Evolutionary conservation across 2,329 filamentous ascomycete species (phyloP), one percentile per base, ranked within the genome.

Genomic region (Colletotrichum sp.): DNA sequence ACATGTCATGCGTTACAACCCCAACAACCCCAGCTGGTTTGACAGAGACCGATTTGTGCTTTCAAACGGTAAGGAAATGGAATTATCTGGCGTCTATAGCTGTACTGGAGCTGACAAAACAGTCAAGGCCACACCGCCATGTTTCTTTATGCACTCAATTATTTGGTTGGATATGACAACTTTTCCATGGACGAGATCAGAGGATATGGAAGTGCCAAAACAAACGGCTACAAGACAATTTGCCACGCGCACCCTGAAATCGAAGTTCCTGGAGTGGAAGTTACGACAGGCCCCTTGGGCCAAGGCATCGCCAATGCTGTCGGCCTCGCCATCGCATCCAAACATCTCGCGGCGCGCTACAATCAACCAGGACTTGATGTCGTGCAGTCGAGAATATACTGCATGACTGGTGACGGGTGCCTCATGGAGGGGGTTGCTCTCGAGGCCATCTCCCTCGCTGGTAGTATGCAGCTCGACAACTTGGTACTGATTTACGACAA

Each of bases 11-110:
- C 85, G 86, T 34, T 93, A 91, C 77, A 86, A 89, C 2, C 90
- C 91, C 29, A 34, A 86, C 8, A 88, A 86, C 6, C 87, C 89
- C 8, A 81, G 86, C 36, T 92, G 84, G 78, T 91, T 92, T 83
- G 90, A 92, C 80, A 84, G 91, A 12, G 91, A 92, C 78, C 86
- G 91, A 27, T 92, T 92, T 78, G 87, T 92, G 1, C 84, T 92
- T 4, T 92, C 89, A 6, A 92, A 92, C 77, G 91, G 84, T 82
- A 64, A 78, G 79, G 27, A 15, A 57, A 16, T 30, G 27, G 8
- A 59, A 59, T 5, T 29, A 59, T 29, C 5, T 29, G 25, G 16
- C 19, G 27, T 30, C n/a, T 30, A 62, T 19, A 22, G 6, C 27
- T 22, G 25, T 13, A 52, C 44, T 22, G 44, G 2, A 52, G 29